Conservation (phyloP, 495 filamentous ascomycete species). For the Cercophora sp. region DNA sequence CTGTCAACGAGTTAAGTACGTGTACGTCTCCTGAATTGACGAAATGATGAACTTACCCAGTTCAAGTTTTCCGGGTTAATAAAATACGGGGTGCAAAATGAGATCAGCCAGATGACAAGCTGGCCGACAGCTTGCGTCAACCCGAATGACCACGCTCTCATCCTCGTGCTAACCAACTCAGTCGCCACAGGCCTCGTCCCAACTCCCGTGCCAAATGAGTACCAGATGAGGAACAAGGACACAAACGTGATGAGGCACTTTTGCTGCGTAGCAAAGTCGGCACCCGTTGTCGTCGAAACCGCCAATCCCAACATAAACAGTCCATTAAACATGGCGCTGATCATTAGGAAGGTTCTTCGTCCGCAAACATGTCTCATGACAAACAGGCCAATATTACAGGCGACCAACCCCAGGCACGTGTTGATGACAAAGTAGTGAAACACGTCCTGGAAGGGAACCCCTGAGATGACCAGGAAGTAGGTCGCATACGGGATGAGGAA, state of each 20-base stretch:
- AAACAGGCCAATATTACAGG: too few species aligned
- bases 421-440: constrained; percentile 40
- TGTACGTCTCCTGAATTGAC: too few species aligned
- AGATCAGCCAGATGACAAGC: constrained; percentile 49
- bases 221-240: neutral
- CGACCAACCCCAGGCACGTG: neutral
- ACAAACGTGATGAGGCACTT: neutral
- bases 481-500: constrained; percentile 44
- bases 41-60: too few species aligned
- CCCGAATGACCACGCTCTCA: too few species aligned
- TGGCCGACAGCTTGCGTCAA: constrained; percentile 40
- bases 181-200: too few species aligned
- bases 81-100: constrained; percentile 57
- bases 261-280: neutral
- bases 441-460: constrained; percentile 50
- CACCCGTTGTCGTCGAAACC: neutral
- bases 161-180: too few species aligned
- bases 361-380: neutral
- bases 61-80: constrained; percentile 52
- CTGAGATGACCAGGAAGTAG: constrained; percentile 63
- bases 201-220: constrained; percentile 10
- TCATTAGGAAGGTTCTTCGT: neutral
- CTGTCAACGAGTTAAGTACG: too few species aligned
- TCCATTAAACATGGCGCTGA: neutral
- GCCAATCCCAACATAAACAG: neutral